These are phyloP conservation scores for Isoetes taiwanensis DNA, from an alignment of 75 land plant species.

Conservation along the genomic window DNA sequence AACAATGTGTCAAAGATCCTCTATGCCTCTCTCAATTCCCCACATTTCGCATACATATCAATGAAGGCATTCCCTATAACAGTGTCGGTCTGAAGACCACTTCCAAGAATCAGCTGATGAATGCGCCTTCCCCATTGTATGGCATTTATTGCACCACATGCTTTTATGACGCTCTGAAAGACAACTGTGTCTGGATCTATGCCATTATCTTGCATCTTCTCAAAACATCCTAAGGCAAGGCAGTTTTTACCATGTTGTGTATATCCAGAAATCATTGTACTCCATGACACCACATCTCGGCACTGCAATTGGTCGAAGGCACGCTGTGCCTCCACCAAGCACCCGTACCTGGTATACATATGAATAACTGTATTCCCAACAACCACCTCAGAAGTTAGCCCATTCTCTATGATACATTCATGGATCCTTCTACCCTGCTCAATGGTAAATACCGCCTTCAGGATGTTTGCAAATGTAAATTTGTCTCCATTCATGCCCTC, in stretches of 20 bases:
- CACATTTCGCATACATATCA: slow-evolving; percentile 12
- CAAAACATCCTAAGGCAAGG: slow-evolving; percentile 19
- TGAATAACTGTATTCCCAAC: slow-evolving; percentile 27
- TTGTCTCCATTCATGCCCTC: not conserved
- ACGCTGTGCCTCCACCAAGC: slow-evolving; percentile 23
- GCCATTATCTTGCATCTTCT: slow-evolving; percentile 29
- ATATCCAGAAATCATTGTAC: slow-evolving; percentile 32
- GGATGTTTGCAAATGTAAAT: not conserved
- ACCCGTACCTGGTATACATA: slow-evolving; percentile 39
- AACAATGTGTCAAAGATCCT: not conserved
- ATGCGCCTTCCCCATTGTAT: not conserved
- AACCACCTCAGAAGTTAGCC: slow-evolving; percentile 14
- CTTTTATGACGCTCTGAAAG: not conserved
- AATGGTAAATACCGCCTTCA: not conserved
- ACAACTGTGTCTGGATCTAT: slow-evolving; percentile 3
- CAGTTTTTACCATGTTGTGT: slow-evolving; percentile 28
- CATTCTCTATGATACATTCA: not conserved
- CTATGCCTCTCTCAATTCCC: not conserved
- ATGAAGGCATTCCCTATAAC: not conserved
- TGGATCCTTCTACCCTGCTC: not conserved
- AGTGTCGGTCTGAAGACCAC: not conserved
- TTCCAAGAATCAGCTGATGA: not conserved
- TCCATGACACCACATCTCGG: slow-evolving; percentile 47
- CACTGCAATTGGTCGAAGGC: slow-evolving; percentile 22
- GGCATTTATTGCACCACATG: not conserved